Evolutionary conservation across 192 early-diverging fungal species (phyloP).

Genomic region (Dimargaris verticillata): DNA sequence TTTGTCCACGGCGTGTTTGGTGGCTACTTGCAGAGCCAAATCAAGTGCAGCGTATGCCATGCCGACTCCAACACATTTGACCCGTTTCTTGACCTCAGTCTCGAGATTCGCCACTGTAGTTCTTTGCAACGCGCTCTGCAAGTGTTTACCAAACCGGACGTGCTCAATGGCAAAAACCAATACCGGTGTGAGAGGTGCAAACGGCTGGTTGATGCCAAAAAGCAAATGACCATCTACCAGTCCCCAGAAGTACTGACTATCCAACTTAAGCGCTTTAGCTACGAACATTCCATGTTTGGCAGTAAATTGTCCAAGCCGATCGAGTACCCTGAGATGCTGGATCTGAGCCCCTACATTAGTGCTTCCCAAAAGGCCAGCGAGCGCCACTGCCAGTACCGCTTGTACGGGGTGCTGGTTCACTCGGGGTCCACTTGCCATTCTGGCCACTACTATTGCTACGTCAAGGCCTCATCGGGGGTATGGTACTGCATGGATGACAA

Average conservation of each 20-base stretch:
- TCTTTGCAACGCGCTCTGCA: slow-evolving; percentile 48
- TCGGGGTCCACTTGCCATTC: slow-evolving; percentile 49
- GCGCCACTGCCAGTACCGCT: slow-evolving; percentile 29
- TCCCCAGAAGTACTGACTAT: slow-evolving; percentile 54
- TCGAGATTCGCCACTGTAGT: slow-evolving; percentile 52
- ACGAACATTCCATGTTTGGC: slow-evolving; percentile 26
- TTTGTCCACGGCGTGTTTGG: slow-evolving; percentile 69
- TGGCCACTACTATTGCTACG: slow-evolving; percentile 78
- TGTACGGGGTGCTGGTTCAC: slow-evolving; percentile 74
- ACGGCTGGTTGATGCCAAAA: slow-evolving; percentile 54
- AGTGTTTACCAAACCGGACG: slow-evolving; percentile 54
- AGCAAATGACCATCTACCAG: slow-evolving; percentile 59
- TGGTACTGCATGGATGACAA: slow-evolving; percentile 76
- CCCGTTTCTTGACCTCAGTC: slow-evolving; percentile 53
- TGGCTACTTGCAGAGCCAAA: slow-evolving; percentile 60
- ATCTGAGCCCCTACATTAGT: slow-evolving; percentile 45
- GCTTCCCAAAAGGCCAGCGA: slow-evolving; percentile 14
- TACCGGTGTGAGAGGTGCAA: slow-evolving; percentile 76
- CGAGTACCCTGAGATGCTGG: slow-evolving; percentile 39
- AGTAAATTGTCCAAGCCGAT: slow-evolving; percentile 53
- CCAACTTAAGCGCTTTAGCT: slow-evolving; percentile 78
- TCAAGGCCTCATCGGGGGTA: slow-evolving; percentile 52
- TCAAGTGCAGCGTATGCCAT: slow-evolving; percentile 56
- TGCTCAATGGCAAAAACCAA: slow-evolving; percentile 43
- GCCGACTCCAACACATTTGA: slow-evolving; percentile 62